A percentile compares a stretch with the other conserved stretches of the same genome.
phyloP scores from a whole-genome alignment of 805 yeast genomes.

The Blastobotrys chiropterorum region DNA sequence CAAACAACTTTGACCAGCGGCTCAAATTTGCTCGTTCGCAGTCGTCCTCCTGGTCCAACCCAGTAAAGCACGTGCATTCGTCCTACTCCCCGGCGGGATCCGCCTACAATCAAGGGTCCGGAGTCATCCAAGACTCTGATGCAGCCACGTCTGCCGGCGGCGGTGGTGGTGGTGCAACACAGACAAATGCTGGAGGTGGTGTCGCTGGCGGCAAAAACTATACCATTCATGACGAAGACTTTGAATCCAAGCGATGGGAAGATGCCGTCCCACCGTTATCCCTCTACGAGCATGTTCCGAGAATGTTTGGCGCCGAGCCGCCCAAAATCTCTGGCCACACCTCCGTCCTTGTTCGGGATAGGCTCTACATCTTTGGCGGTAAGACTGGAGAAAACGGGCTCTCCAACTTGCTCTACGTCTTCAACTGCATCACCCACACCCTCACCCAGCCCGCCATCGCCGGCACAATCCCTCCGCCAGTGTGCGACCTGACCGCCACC shows the following conservation, averaged over 20 bases:
- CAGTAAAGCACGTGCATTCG: neutral
- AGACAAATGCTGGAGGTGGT: too few relatives aligned
- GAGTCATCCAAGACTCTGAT: neutral
- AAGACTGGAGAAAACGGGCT: conserved; percentile 13
- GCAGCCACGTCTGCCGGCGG: neutral
- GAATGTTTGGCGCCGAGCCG: conserved; percentile 20
- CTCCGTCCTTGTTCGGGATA: conserved; percentile 14
- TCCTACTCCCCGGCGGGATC: neutral
- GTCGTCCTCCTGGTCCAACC: neutral
- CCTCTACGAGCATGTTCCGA: conserved; percentile 18
- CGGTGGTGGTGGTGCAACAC: too few relatives aligned
- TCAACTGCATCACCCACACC: conserved; percentile 17
- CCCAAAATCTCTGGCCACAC: conserved; percentile 22
- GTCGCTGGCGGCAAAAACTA: neutral
- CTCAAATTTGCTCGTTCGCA: neutral
- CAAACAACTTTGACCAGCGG: neutral
- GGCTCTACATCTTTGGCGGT: conserved; percentile 22
- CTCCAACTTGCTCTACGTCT: conserved; percentile 15
- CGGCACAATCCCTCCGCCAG: conserved; percentile 14
- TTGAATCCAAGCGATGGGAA: neutral
- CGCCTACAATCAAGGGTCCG: neutral
- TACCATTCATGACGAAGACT: neutral
- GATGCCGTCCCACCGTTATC: conserved; percentile 16
- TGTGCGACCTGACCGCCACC: conserved; percentile 13
- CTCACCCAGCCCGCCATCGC: conserved; percentile 9